A percentile compares a stretch with the other conserved stretches of the same genome.
phyloP scores from a whole-genome alignment of 2,329 filamentous ascomycete genomes.

The Pezicula radicicola region DNA sequence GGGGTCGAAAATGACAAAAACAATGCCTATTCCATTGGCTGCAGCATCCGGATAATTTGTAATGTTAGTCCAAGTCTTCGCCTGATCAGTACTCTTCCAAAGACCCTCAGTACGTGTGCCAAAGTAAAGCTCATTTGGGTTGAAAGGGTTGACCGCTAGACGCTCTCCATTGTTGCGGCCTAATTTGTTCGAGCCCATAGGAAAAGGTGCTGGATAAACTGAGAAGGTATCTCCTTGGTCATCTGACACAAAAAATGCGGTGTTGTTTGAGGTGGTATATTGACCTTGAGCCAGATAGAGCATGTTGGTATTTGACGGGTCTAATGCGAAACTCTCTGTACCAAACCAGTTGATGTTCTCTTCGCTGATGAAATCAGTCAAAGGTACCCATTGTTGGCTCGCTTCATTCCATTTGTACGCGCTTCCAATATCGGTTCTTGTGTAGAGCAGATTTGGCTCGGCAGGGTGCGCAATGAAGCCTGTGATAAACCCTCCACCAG shows the following conservation, averaged over 20 bases:
- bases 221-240: constrained; percentile 10
- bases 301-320: constrained; percentile 8
- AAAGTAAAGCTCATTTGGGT: constrained; percentile 10
- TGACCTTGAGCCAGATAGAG: constrained; percentile 12
- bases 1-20: constrained; percentile 13
- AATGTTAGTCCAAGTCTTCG: constrained; percentile 12
- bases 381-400: constrained; percentile 8
- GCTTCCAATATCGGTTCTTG: constrained; percentile 11
- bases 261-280: constrained; percentile 5
- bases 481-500: constrained; percentile 11
- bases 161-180: constrained; percentile 12
- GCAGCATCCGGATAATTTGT: constrained; percentile 11
- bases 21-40: constrained; percentile 9
- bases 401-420: constrained; percentile 8
- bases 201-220: constrained; percentile 12
- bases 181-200: constrained; percentile 12
- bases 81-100: constrained; percentile 11
- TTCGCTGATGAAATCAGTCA: constrained; percentile 12
- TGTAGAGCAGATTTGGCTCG: constrained; percentile 10
- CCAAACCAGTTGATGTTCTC: constrained; percentile 11
- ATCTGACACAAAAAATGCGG: constrained; percentile 11
- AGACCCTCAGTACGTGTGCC: constrained; percentile 11
- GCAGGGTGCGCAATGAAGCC: constrained; percentile 11
- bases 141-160: constrained; percentile 12
- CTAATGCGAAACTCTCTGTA: constrained; percentile 11